Evolutionary conservation across 305 asterid species (phyloP).

Genomic region (Rubia balearica): DNA sequence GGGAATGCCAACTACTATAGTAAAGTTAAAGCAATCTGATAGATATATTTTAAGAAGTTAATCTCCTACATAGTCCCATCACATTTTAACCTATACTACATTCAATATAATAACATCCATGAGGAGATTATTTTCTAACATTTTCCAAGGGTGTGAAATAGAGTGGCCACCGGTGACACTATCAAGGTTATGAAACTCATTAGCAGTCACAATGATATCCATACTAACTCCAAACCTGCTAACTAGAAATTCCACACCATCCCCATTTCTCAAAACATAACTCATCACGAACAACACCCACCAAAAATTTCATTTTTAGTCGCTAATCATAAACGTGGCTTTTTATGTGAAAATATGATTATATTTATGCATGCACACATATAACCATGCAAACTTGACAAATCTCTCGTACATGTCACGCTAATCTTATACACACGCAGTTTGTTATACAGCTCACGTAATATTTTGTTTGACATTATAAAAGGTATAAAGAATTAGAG

Average conservation of each 20-base stretch:
- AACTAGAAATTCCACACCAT: slow-evolving; percentile 72
- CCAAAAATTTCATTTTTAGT: slow-evolving; percentile 5
- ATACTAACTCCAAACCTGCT: slow-evolving; percentile 98
- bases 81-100: neutral
- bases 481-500: too few species aligned
- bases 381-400: too few species aligned
- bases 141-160: slow-evolving; percentile 53
- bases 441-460: too few species aligned
- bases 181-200: slow-evolving; percentile 75
- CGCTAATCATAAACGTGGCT: too few species aligned
- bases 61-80: neutral
- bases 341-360: too few species aligned
- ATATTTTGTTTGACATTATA: too few species aligned
- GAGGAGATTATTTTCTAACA: neutral
- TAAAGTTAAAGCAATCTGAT: too few species aligned
- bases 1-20: slow-evolving; percentile 52
- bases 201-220: slow-evolving; percentile 72
- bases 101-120: neutral
- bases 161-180: slow-evolving; percentile 77
- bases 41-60: neutral
- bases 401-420: too few species aligned
- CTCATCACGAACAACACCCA: slow-evolving; percentile 90
- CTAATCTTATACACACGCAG: too few species aligned
- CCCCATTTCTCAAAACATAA: slow-evolving; percentile 81
- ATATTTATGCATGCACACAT: too few species aligned